Base-by-base conservation (phyloP, 352 stramenopile species). In the Globisporangium takayamanum region DNA sequence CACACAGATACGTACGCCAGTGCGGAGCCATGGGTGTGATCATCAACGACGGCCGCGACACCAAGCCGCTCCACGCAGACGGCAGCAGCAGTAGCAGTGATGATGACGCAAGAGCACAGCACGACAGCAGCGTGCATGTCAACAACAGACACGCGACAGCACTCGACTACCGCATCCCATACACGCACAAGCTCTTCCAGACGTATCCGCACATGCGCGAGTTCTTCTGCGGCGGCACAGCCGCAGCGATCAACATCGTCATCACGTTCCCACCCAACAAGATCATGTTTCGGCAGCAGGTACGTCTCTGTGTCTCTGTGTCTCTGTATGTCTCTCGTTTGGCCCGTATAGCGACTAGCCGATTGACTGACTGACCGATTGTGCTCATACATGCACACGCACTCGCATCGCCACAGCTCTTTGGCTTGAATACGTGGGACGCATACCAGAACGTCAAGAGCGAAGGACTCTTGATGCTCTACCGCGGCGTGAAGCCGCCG, bases 211-310 rank as follows among this genome's bases (percentile, higher is more conserved):
- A 93, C 54, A 49, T 90, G 57, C 82, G 78, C 47, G 87, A 96
- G 74, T 91, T 93, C 62, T 67, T 84, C 53, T 91, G 84, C 44
- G 87, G 87, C 41, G 87, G 83, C 55, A 74, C 80, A 16, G 87
- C 87, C 1, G 85, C 87, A 11, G 83, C 86, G 39, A 87, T 94
- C 70, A 96, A 96, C 61, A 94, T 95, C 53, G 53, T 95, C 41
- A 67, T 92, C 55, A 96, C 87, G 6, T 96, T 96, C 64, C 73
- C 82, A 36, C 80, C 80, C 42, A 95, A 95, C 67, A 96, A 96
- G 69, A 66, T 96, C 61, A 96, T 96, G 85, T 96, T 96, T 60
- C 80, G 87, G 11, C 85, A 96, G 57, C 85, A 95, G 81, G 86
- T 88, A 74, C n/a, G 41, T 51, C 51, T 48, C 8, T 30, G 7